Evolutionary conservation across 805 yeast species (phyloP), one percentile per base, ranked within the genome.

Genomic region (Lipomyces mesembrius): DNA sequence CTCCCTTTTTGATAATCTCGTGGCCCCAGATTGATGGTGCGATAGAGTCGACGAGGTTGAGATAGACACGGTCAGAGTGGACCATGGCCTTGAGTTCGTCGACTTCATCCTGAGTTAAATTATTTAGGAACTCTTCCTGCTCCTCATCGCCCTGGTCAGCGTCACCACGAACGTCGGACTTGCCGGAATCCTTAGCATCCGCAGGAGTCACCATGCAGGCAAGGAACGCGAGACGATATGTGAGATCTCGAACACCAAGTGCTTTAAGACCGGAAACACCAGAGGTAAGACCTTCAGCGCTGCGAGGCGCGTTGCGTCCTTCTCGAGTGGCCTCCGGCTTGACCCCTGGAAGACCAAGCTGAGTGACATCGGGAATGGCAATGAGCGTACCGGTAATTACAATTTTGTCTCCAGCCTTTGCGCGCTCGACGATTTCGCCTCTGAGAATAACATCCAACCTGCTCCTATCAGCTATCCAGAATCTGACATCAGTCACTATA

Each of bases 1-100:
- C 83, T 55, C 98, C 99, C 79, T 94, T 95, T 77, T 95, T 94
- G 67, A 94, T 89, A 3, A 91, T 87, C 71, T 94, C 98, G 76
- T 94, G 98, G 6, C 99, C 99, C 80, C 87, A 95, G 0, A 95
- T 97, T 0, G 97, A 93, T 1, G 99, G 99, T 0, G 98, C 97
- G 70, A 95, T 85, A 0, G 98, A 92, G 64, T 87, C 84, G 2
- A 93, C 97, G 65, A 95, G 81, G 73, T 91, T 91, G 61, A 89
- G 84, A 78, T 93, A 94, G 37, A 94, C 85, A 72, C 91, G 90
- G 59, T 88, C 90, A 74, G 94, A 94, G 71, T 89, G 89, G 55
- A 93, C 95, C 98, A 94, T 95, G 34, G 85, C 89, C 73, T 90
- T 89, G 74, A 94, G 83, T 73, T 94, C 97, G 58, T 86, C 83